Evolutionary conservation across 495 filamentous ascomycete genomes (phyloP).

Genomic region (Neurospora hispaniola): DNA sequence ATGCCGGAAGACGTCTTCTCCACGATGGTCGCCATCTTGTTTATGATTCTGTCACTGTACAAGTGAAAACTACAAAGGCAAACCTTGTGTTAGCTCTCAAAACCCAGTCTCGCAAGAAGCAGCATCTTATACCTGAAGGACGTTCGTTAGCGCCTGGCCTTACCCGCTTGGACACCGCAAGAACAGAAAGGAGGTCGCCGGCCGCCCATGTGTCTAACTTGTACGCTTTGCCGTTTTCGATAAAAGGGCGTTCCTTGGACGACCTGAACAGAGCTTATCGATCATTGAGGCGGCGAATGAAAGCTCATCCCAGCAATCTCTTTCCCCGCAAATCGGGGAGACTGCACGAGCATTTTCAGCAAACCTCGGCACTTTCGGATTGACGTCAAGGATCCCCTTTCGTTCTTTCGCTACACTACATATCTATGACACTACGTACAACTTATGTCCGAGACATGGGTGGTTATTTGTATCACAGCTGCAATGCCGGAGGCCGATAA

Average conservation of each 20-base stretch:
- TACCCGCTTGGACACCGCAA: not conserved
- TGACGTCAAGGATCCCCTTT: not conserved
- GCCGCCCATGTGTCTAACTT: not conserved
- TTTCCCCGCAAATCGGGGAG: not conserved
- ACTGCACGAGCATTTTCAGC: not conserved
- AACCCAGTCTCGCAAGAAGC: not conserved
- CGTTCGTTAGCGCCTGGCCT: not conserved
- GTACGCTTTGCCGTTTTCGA: not conserved
- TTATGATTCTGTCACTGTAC: not conserved
- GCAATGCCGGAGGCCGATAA: not conserved
- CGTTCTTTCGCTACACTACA: not conserved
- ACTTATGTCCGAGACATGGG: not conserved
- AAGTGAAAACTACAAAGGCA: not conserved
- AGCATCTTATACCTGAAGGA: not conserved
- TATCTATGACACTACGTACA: not conserved
- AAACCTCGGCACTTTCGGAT: not conserved
- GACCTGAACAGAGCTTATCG: not conserved
- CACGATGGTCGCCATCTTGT: slow-evolving; percentile 35
- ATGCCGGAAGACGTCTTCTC: slow-evolving; percentile 90
- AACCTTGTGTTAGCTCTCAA: not conserved
- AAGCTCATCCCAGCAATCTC: not conserved
- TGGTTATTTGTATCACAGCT: not conserved
- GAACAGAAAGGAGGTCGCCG: not conserved
- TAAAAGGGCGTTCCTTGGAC: not conserved
- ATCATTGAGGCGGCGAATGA: not conserved